A percentile compares a stretch with the other conserved stretches of the same genome.
Conservation (phyloP, 2,329 filamentous ascomycete genomes). For the Arthroderma uncinatum region DNA sequence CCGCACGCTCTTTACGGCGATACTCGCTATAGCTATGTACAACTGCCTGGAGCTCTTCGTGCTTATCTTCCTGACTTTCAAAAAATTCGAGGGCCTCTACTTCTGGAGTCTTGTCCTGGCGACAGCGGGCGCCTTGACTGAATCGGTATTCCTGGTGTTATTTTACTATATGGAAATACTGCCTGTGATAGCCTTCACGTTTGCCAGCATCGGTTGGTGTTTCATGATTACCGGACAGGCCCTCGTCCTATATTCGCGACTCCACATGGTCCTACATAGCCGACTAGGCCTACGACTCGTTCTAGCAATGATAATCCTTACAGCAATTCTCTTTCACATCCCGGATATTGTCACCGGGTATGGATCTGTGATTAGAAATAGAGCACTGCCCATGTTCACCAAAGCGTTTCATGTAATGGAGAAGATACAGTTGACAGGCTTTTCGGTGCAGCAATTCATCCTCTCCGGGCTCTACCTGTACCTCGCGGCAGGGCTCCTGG, state of each 20-base stretch:
- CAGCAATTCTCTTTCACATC: conserved; percentile 36
- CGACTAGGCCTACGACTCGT: conserved; percentile 31
- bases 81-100: conserved; percentile 35
- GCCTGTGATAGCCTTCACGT: neutral
- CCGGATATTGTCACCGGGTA: conserved; percentile 38
- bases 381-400: conserved; percentile 19
- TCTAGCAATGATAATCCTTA: conserved; percentile 37
- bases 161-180: neutral
- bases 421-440: conserved; percentile 46
- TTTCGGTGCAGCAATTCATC: conserved; percentile 46
- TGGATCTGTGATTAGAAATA: conserved; percentile 23
- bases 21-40: conserved; percentile 4
- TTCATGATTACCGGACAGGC: conserved; percentile 41
- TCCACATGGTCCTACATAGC: conserved; percentile 37
- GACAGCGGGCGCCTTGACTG: conserved; percentile 33
- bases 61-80: conserved; percentile 37
- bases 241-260: conserved; percentile 40
- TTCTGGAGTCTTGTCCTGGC: conserved; percentile 38
- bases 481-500: conserved; percentile 34
- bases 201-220: conserved; percentile 26
- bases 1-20: neutral
- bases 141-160: conserved; percentile 3
- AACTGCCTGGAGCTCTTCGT: conserved; percentile 31
- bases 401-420: conserved; percentile 40
- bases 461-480: conserved; percentile 43